A percentile compares a stretch with the other conserved stretches of the same genome.
These are phyloP conservation scores for Gyromitra esculenta DNA, from an alignment of 2,329 filamentous ascomycete genomes.

Conservation along the genomic window DNA sequence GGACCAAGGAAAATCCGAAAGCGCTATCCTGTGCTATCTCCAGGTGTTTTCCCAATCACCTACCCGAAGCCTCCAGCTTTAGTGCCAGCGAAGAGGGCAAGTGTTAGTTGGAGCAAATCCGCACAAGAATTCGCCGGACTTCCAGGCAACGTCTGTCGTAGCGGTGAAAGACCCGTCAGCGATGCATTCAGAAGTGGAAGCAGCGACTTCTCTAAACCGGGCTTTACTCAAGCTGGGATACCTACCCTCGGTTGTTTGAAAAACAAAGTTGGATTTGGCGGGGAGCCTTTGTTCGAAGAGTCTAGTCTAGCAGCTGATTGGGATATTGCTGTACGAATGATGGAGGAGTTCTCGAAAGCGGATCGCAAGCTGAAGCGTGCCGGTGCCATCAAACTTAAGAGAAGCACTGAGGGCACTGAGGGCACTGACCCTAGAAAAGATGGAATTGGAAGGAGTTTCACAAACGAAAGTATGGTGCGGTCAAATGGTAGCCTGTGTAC, in stretches of 20 bases:
- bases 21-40: slow-evolving; percentile 5
- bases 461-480: not conserved
- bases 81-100: not conserved
- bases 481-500: not conserved
- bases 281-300: slow-evolving; percentile 26
- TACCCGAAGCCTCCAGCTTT: not conserved
- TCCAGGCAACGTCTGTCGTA: slow-evolving; percentile 36
- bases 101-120: slow-evolving; percentile 38
- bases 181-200: slow-evolving; percentile 39
- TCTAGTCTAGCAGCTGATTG: slow-evolving; percentile 39
- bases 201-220: slow-evolving; percentile 12
- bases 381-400: slow-evolving; percentile 37
- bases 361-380: slow-evolving; percentile 28
- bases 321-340: slow-evolving; percentile 41
- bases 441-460: slow-evolving; percentile 33
- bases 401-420: not conserved
- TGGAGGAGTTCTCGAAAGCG: slow-evolving; percentile 37
- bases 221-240: slow-evolving; percentile 4
- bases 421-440: not conserved
- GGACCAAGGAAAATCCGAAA: not conserved
- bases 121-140: slow-evolving; percentile 43
- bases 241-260: slow-evolving; percentile 34
- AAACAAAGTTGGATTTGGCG: slow-evolving; percentile 7
- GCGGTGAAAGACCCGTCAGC: slow-evolving; percentile 39
- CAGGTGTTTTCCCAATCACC: not conserved